phyloP scores from a whole-genome alignment of 2,329 filamentous ascomycete genomes.

The Neofusicoccum sp. region DNA sequence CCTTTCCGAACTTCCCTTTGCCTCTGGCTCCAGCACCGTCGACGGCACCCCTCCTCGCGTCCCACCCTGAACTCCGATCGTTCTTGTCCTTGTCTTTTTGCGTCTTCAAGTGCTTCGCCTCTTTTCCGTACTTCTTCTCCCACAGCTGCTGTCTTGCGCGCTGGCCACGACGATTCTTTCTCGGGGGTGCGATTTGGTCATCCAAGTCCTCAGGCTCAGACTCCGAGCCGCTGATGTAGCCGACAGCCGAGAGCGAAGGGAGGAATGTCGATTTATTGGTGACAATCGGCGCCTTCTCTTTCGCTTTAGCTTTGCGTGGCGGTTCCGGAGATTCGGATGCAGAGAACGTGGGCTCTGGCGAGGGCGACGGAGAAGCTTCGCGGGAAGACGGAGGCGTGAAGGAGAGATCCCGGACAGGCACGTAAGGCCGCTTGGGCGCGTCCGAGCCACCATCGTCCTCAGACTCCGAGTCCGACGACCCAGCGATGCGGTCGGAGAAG shows the following conservation, averaged over 20 bases:
- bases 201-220: slow-evolving; percentile 58
- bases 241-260: slow-evolving; percentile 73
- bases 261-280: slow-evolving; percentile 63
- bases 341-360: slow-evolving; percentile 7
- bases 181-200: slow-evolving; percentile 52
- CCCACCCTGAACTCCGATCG: slow-evolving; percentile 58
- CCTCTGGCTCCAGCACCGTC: slow-evolving; percentile 27
- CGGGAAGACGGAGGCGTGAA: slow-evolving; percentile 17
- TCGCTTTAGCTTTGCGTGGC: slow-evolving; percentile 36
- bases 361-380: slow-evolving; percentile 1
- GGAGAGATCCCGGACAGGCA: slow-evolving; percentile 13
- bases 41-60: slow-evolving; percentile 58
- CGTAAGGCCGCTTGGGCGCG: background rate
- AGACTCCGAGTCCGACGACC: slow-evolving; percentile 37
- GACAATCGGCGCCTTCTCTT: slow-evolving; percentile 28
- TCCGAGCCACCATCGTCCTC: slow-evolving; percentile 22
- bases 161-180: slow-evolving; percentile 77
- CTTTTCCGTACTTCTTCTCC: slow-evolving; percentile 76
- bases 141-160: slow-evolving; percentile 76
- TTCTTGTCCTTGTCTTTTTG: slow-evolving; percentile 36
- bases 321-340: slow-evolving; percentile 26
- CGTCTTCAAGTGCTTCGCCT: slow-evolving; percentile 67
- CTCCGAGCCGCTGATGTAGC: slow-evolving; percentile 78
- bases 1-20: slow-evolving; percentile 27
- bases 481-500: slow-evolving; percentile 44